Conservation (phyloP, 2,329 filamentous ascomycete species). For the Chaetomiaceae sp. region DNA sequence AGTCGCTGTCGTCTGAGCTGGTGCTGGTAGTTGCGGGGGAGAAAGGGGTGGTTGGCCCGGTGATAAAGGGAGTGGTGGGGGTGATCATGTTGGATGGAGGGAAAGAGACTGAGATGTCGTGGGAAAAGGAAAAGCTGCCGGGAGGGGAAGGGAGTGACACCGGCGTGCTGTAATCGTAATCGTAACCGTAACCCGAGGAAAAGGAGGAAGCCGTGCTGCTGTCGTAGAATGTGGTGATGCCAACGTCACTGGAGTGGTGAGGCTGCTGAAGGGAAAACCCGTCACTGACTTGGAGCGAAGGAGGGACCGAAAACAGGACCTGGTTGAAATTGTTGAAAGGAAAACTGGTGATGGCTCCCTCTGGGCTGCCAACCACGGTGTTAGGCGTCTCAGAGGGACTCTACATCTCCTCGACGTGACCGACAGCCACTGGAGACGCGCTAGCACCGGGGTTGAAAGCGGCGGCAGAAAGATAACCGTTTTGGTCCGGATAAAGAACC, state of each 20-base stretch:
- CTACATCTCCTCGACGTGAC: constrained; percentile 8
- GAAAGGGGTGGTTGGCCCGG: no score
- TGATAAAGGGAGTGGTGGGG: no score
- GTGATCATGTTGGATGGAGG: no score
- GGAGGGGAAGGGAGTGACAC: neutral
- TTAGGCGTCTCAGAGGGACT: neutral
- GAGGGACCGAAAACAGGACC: neutral
- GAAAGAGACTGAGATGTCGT: no score
- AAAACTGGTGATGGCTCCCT: neutral
- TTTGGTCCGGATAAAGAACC: no score
- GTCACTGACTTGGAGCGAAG: neutral
- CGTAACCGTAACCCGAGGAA: neutral
- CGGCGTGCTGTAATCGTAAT: no score
- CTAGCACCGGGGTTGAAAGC: neutral
- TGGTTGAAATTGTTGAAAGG: neutral
- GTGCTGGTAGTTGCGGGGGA: no score
- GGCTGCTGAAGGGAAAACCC: neutral
- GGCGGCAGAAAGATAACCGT: neutral
- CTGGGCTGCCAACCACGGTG: neutral
- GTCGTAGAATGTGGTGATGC: neutral
- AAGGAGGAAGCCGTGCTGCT: neutral
- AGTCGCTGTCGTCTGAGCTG: neutral
- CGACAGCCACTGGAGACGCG: constrained; percentile 3
- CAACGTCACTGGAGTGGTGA: neutral
- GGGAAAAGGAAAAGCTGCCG: no score